phyloP scores from a whole-genome alignment of 2,329 filamentous ascomycete species.

The Ophiostoma quercus region DNA sequence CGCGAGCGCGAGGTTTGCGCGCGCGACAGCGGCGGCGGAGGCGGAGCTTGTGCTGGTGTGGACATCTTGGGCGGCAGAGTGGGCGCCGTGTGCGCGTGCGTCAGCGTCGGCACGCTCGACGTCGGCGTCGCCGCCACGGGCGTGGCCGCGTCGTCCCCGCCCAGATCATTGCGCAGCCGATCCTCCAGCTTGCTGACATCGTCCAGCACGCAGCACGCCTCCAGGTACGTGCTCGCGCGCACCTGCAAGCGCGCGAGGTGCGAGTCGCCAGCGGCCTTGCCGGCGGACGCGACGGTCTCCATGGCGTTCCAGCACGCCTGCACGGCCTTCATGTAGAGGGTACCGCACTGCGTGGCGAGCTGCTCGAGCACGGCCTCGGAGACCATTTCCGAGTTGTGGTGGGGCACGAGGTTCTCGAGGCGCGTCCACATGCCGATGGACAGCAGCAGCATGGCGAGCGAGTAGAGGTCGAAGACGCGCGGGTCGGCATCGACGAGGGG shows the following conservation, averaged over 20 bases:
- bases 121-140: not conserved
- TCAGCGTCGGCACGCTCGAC: not conserved
- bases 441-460: slow-evolving; percentile 65
- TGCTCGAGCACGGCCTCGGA: slow-evolving; percentile 57
- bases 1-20: not conserved
- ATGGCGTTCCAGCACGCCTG: slow-evolving; percentile 67
- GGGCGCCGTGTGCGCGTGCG: slow-evolving; percentile 18
- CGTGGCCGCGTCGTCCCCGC: slow-evolving; percentile 28
- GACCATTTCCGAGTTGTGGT: slow-evolving; percentile 47
- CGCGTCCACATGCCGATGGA: slow-evolving; percentile 73
- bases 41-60: not conserved
- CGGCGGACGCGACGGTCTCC: slow-evolving; percentile 51
- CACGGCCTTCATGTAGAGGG: slow-evolving; percentile 69
- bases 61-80: not conserved
- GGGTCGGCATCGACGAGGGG: slow-evolving; percentile 48
- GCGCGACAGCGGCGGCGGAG: not conserved
- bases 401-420: slow-evolving; percentile 49
- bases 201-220: slow-evolving; percentile 59
- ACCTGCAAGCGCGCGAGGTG: slow-evolving; percentile 51
- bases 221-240: slow-evolving; percentile 53
- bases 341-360: slow-evolving; percentile 64
- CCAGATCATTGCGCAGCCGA: slow-evolving; percentile 46
- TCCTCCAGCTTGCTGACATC: slow-evolving; percentile 54
- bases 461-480: slow-evolving; percentile 63
- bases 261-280: slow-evolving; percentile 41